Percentiles rank a stretch among this genome's conserved stretches.
phyloP scores from a whole-genome alignment of 495 filamentous ascomycete genomes.

The Penicillium goetzii region DNA sequence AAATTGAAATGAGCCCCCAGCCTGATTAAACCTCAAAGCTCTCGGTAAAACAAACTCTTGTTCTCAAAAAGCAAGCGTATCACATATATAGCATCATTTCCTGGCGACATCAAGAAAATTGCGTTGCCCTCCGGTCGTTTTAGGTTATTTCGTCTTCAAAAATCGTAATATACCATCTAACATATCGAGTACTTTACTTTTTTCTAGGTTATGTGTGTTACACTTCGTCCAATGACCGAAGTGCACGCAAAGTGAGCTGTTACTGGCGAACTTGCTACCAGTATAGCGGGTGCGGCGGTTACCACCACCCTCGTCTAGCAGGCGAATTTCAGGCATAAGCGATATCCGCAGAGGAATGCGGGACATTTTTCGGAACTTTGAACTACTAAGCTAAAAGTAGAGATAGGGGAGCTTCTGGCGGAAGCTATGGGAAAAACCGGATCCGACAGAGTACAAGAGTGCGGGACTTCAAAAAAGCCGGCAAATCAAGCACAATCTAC shows the following conservation, averaged over 20 bases:
- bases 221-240: background rate
- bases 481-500: background rate
- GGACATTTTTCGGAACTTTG: background rate
- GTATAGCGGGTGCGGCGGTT: conserved; percentile 2
- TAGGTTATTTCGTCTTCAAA: too few relatives aligned
- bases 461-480: background rate
- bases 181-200: too few relatives aligned
- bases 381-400: background rate
- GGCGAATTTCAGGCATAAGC: background rate
- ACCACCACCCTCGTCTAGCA: background rate
- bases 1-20: too few relatives aligned
- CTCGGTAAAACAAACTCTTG: background rate
- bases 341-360: conserved; percentile 6
- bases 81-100: too few relatives aligned
- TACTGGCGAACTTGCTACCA: background rate
- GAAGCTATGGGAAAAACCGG: background rate
- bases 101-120: background rate
- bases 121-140: background rate
- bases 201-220: background rate
- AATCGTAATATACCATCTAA: too few relatives aligned
- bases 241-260: background rate
- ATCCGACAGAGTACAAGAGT: background rate
- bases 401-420: background rate
- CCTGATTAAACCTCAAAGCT: background rate
- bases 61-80: background rate